These are phyloP conservation scores for Chlorella sorokiniana DNA, from an alignment of 139 green algal species.

Conservation along the genomic window DNA sequence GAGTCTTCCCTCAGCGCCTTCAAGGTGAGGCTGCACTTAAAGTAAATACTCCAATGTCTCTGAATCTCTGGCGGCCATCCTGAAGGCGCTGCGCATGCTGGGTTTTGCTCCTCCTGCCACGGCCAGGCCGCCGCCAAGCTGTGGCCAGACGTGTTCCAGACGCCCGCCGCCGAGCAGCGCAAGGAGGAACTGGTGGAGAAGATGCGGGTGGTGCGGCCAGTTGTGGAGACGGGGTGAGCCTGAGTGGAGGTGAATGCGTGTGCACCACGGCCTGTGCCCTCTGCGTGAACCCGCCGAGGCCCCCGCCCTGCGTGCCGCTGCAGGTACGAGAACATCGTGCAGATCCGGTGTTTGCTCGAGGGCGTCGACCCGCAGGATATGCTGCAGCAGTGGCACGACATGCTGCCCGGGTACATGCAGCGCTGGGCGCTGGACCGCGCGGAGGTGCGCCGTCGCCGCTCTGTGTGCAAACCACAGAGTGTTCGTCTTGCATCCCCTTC, in stretches of 20 bases:
- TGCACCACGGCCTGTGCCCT: too few species aligned
- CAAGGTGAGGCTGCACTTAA: slow-evolving; percentile 68
- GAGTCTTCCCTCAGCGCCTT: slow-evolving; percentile 91
- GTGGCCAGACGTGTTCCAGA: slow-evolving; percentile 91
- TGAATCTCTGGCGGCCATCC: neutral
- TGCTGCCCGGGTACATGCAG: slow-evolving; percentile 78
- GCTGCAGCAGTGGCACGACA: slow-evolving; percentile 72
- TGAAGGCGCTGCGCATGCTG: neutral
- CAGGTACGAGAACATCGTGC: slow-evolving; percentile 97
- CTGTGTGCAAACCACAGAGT: too few species aligned
- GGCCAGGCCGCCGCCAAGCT: slow-evolving; percentile 65
- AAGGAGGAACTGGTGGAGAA: slow-evolving; percentile 79
- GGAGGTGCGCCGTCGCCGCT: slow-evolving; percentile 56
- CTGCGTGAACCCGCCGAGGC: neutral
- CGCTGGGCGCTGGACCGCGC: slow-evolving; percentile 73
- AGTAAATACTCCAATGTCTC: neutral
- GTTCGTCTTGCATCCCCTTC: too few species aligned
- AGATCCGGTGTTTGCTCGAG: slow-evolving; percentile 88
- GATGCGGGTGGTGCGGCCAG: slow-evolving; percentile 87
- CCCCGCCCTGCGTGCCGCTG: neutral
- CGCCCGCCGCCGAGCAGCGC: slow-evolving; percentile 47
- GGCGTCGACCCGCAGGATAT: slow-evolving; percentile 77
- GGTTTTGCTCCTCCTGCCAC: neutral
- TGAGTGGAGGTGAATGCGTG: too few species aligned
- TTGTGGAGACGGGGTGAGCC: slow-evolving; percentile 95